Conservation (phyloP, 495 filamentous ascomycete genomes). For the Penicillium waksmanii region DNA sequence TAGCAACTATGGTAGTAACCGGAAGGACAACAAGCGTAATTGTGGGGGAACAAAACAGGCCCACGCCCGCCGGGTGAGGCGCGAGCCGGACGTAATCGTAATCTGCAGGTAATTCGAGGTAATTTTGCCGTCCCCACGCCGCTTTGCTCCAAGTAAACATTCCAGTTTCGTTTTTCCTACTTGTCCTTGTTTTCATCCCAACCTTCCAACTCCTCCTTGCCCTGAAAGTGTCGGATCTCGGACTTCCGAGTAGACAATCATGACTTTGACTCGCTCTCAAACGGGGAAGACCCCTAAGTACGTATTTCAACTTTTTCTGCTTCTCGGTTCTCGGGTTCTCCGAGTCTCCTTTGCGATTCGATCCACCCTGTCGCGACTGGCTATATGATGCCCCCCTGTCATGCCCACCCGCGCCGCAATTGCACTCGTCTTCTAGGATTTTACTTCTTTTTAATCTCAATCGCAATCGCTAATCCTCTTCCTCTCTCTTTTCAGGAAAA, state of each 20-base stretch:
- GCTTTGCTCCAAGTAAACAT: slow-evolving; percentile 29
- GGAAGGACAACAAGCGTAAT: background rate
- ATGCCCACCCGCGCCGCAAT: background rate
- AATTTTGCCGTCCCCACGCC: slow-evolving; percentile 17
- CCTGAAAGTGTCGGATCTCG: slow-evolving; percentile 17
- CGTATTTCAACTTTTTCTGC: slow-evolving; percentile 25
- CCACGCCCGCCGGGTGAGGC: slow-evolving; percentile 20
- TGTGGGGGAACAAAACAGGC: slow-evolving; percentile 19
- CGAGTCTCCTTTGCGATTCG: slow-evolving; percentile 18
- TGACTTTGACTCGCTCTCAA: slow-evolving; percentile 55
- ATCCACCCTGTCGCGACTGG: slow-evolving; percentile 17
- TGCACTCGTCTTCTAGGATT: slow-evolving; percentile 1
- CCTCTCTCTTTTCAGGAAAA: slow-evolving; percentile 47
- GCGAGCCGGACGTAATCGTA: slow-evolving; percentile 24
- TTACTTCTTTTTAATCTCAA: background rate
- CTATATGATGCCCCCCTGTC: slow-evolving; percentile 20
- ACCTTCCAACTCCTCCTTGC: slow-evolving; percentile 18
- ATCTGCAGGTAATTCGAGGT: slow-evolving; percentile 15
- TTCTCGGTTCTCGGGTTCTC: slow-evolving; percentile 6
- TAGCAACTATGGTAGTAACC: background rate
- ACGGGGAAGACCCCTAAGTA: slow-evolving; percentile 55
- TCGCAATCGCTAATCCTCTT: slow-evolving; percentile 2
- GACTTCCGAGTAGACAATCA: slow-evolving; percentile 33
- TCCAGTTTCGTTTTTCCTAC: slow-evolving; percentile 22
- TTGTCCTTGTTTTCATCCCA: slow-evolving; percentile 16